Evolutionary conservation across 352 stramenopile species (phyloP).

Genomic region (Elongisporangium anandrum): DNA sequence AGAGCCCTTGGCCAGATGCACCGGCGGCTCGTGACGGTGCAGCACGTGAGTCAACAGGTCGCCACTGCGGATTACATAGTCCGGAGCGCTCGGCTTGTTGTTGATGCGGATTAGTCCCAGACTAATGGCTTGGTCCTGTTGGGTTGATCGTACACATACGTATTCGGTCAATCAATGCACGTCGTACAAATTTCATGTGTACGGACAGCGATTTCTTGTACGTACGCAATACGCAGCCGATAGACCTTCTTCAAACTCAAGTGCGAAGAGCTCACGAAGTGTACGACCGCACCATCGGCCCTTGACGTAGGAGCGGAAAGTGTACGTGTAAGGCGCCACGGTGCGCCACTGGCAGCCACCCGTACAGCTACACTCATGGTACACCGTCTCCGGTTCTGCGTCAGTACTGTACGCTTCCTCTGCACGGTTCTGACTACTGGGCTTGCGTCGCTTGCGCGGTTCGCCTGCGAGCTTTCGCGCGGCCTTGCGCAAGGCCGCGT

Average conservation of each 20-base stretch:
- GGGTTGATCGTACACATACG: neutral
- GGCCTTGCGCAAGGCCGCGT: conserved; percentile 33
- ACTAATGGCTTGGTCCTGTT: conserved; percentile 65
- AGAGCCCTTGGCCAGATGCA: conserved; percentile 31
- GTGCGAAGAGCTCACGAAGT: conserved; percentile 81
- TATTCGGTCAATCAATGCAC: neutral
- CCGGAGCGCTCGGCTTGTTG: conserved; percentile 29
- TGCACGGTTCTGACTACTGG: conserved; percentile 31
- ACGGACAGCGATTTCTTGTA: neutral
- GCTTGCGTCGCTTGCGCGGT: conserved; percentile 24
- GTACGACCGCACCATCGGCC: conserved; percentile 81
- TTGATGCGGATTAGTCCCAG: conserved; percentile 89
- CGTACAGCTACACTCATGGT: neutral
- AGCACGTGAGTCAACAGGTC: conserved; percentile 90
- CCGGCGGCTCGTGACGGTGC: conserved; percentile 92
- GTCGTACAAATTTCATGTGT: neutral
- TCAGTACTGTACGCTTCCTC: neutral
- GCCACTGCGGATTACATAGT: conserved; percentile 69
- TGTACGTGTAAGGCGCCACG: conserved; percentile 88
- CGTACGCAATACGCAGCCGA: conserved; percentile 36
- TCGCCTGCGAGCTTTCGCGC: conserved; percentile 9
- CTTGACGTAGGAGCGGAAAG: conserved; percentile 90
- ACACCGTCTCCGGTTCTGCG: neutral
- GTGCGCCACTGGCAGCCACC: conserved; percentile 24
- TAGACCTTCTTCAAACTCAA: conserved; percentile 46